Conservation (phyloP, 2,329 filamentous ascomycete genomes). For the Tolypocladium inflatum region DNA sequence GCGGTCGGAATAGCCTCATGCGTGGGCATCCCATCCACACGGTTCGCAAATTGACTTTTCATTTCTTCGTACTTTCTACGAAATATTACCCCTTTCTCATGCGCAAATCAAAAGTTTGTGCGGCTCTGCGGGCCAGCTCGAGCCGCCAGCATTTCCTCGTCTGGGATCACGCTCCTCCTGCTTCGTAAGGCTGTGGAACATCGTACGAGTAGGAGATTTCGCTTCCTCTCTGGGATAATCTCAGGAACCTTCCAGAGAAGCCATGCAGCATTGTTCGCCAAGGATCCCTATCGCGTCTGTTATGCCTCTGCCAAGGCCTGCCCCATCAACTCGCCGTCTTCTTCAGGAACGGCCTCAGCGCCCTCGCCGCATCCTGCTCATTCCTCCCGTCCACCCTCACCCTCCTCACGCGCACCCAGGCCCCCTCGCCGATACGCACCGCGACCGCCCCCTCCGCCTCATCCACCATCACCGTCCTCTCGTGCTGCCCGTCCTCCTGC, state of each 20-base stretch:
- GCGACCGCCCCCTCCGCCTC: conserved; percentile 10
- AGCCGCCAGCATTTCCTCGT: too few relatives aligned
- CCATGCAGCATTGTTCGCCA: too few relatives aligned
- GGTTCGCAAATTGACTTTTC: not conserved
- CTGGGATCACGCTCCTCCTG: not conserved
- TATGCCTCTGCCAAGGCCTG: too few relatives aligned
- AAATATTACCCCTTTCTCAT: not conserved
- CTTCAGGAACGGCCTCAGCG: conserved; percentile 10
- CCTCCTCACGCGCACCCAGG: conserved; percentile 16
- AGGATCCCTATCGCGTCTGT: too few relatives aligned
- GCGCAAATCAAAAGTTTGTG: not conserved
- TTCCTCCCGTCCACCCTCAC: conserved; percentile 24
- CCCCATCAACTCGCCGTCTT: not conserved
- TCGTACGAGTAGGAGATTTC: too few relatives aligned
- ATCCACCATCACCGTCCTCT: conserved; percentile 5
- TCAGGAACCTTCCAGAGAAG: too few relatives aligned
- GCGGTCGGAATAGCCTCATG: not conserved
- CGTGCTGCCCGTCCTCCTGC: not conserved
- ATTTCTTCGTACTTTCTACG: too few relatives aligned
- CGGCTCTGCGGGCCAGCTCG: not conserved
- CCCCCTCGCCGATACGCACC: conserved; percentile 10
- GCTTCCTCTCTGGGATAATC: too few relatives aligned
- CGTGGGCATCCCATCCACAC: not conserved
- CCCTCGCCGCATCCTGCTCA: conserved; percentile 14
- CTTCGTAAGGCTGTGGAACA: not conserved